Evolutionary conservation across 768 basidiomycete genomes (phyloP).

Genomic region (Thelephora aurantiotincta): DNA sequence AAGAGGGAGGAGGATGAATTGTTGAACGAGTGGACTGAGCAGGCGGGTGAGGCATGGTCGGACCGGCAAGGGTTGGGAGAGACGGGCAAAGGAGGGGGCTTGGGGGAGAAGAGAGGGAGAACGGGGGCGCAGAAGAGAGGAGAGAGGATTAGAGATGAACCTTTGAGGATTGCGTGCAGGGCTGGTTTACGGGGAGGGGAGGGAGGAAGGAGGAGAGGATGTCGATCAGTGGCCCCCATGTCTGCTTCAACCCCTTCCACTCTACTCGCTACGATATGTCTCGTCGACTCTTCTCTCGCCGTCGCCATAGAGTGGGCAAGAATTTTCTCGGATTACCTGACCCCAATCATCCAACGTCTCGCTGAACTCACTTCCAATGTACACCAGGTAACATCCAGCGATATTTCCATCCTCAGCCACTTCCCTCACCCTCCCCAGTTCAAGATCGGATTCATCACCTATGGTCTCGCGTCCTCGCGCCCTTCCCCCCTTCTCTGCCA

Average conservation of each 20-base stretch:
- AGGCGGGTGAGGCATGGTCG: too few species aligned
- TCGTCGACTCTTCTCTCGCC: conserved; percentile 45
- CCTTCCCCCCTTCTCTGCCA: conserved; percentile 43
- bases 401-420: background rate
- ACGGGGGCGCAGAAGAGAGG: too few species aligned
- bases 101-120: too few species aligned
- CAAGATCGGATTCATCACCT: conserved; percentile 42
- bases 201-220: too few species aligned
- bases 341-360: conserved; percentile 37
- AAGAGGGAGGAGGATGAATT: conserved; percentile 4
- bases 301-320: conserved; percentile 39
- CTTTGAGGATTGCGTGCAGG: too few species aligned
- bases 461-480: conserved; percentile 41
- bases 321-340: conserved; percentile 32
- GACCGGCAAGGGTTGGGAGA: too few species aligned
- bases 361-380: conserved; percentile 23
- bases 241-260: too few species aligned
- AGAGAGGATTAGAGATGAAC: too few species aligned
- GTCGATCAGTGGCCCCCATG: background rate
- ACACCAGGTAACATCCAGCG: conserved; percentile 19
- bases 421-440: conserved; percentile 15
- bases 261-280: conserved; percentile 32
- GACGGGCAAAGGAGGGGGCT: too few species aligned
- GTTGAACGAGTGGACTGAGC: too few species aligned
- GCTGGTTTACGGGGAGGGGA: too few species aligned